Conservation (phyloP, 2,329 filamentous ascomycete genomes). For the Aspergillus sp. region DNA sequence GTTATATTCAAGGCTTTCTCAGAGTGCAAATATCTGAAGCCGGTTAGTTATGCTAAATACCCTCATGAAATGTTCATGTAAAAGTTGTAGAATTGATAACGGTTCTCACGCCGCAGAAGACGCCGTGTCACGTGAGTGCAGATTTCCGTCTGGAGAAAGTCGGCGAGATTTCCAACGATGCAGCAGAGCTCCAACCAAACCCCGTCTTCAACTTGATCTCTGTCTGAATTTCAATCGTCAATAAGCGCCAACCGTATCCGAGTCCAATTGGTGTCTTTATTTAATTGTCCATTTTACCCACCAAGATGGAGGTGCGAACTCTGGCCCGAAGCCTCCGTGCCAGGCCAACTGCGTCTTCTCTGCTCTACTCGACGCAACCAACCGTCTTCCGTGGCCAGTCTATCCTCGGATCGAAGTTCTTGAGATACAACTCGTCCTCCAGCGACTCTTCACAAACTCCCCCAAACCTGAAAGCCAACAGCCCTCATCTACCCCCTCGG, state of each 20-base stretch:
- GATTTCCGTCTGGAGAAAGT: too few species aligned
- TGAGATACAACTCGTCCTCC: not conserved
- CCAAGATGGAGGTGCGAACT: slow-evolving; percentile 27
- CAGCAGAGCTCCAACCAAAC: too few species aligned
- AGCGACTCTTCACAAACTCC: slow-evolving; percentile 2
- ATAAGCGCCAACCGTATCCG: too few species aligned
- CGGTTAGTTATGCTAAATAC: too few species aligned
- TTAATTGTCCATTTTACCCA: not conserved
- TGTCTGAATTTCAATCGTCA: too few species aligned
- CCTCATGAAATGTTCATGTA: too few species aligned
- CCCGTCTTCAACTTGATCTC: too few species aligned
- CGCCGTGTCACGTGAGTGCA: too few species aligned
- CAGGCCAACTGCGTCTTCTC: slow-evolving; percentile 21
- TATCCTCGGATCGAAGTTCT: not conserved
- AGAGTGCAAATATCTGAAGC: too few species aligned
- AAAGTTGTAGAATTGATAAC: too few species aligned
- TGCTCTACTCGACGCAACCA: slow-evolving; percentile 2
- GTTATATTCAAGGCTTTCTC: not conserved
- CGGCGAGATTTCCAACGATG: too few species aligned
- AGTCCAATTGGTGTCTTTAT: not conserved
- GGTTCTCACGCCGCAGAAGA: too few species aligned
- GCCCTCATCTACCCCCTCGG: slow-evolving; percentile 2
- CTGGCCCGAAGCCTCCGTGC: slow-evolving; percentile 27
- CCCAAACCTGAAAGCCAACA: slow-evolving; percentile 1
- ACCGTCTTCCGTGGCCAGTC: slow-evolving; percentile 1